Base-by-base conservation (phyloP, 1,139 yeast genomes). In the Suhomyces taliae region DNA sequence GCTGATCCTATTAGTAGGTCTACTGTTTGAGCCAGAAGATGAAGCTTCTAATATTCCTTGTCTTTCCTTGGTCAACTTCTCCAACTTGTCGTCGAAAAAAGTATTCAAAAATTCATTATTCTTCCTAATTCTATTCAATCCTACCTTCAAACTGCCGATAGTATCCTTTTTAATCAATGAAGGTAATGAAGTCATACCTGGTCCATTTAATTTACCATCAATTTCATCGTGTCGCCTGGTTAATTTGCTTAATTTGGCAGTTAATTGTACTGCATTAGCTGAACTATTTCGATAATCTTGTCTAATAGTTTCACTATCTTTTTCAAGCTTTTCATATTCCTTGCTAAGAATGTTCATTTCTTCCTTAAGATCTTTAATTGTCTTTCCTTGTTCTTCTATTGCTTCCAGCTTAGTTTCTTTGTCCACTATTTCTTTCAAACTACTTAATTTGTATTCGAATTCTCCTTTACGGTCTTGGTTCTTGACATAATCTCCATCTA, bases 231-330 rank as follows among this genome's bases (percentile, higher is more conserved):
- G 65, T 9, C 58, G 56, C 1, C 58, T 62, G 40, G 67, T 69
- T 10, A 72, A 48, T 1, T 55, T 46, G n/a, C 62, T 64, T 7
- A 77, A 55, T 15, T 54, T 54, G 0, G 62, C 58, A 0, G 86
- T 74, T 33, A 70, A 57, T 40, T 76, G 80, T 0, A 83, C 86
- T 0, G 90, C 90, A 15, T 64, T 66, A 0, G 82, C 66, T 0
- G 89, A 83, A 31, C 67, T 66, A 7, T 59, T 55, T 61, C 84
- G 90, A 57, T 85, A 85, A 39, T 72, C 59, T 2, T 53, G 53
- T 49, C 90, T 66, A 8, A 76, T 57, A 0, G 53, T 44, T 32
- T 81, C 85, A 48, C 74, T 72, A 42, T 67, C 73, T 3, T 53
- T 54, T 7, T 57, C 56, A 27, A 70, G 56, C 33, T 60, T 59